These are phyloP conservation scores for Asterophora lycoperdoides DNA, from an alignment of 768 basidiomycete genomes.

Conservation along the genomic window DNA sequence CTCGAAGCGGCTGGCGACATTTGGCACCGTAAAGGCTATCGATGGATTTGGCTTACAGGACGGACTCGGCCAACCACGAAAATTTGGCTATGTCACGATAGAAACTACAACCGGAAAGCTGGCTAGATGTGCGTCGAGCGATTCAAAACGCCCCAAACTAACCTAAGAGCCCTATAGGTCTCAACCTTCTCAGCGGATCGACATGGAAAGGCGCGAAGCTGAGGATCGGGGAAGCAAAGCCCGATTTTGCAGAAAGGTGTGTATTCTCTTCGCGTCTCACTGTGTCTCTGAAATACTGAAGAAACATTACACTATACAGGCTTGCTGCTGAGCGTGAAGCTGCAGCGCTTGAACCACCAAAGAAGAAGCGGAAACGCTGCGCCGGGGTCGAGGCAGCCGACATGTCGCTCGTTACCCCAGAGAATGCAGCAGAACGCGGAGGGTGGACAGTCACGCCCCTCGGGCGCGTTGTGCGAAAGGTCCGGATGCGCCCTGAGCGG, in stretches of 20 bases:
- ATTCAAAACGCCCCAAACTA: not conserved
- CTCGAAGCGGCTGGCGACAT: slow-evolving; percentile 52
- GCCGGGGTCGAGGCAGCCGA: slow-evolving; percentile 48
- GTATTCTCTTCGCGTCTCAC: slow-evolving; percentile 5
- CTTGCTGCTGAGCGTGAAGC: slow-evolving; percentile 32
- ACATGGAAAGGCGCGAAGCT: slow-evolving; percentile 88
- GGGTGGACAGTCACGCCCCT: slow-evolving; percentile 72
- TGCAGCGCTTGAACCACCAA: slow-evolving; percentile 29
- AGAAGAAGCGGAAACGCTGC: slow-evolving; percentile 39
- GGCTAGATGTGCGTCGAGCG: slow-evolving; percentile 51
- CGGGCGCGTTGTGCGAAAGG: slow-evolving; percentile 59
- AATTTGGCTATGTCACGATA: slow-evolving; percentile 72
- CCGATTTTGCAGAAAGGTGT: slow-evolving; percentile 64
- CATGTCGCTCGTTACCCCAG: slow-evolving; percentile 61
- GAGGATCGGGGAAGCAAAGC: slow-evolving; percentile 79
- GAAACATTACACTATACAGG: slow-evolving; percentile 16
- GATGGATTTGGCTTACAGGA: slow-evolving; percentile 68
- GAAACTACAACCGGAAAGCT: slow-evolving; percentile 58
- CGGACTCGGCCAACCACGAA: slow-evolving; percentile 60
- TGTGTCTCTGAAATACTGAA: no score
- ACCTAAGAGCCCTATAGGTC: slow-evolving; percentile 38
- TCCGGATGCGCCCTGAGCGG: slow-evolving; percentile 65
- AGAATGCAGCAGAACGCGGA: slow-evolving; percentile 44
- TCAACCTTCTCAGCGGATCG: slow-evolving; percentile 73
- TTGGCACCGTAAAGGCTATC: slow-evolving; percentile 63